phyloP scores from a whole-genome alignment of 176 grass and related monocot species.

The Rhynchospora tenuis region DNA sequence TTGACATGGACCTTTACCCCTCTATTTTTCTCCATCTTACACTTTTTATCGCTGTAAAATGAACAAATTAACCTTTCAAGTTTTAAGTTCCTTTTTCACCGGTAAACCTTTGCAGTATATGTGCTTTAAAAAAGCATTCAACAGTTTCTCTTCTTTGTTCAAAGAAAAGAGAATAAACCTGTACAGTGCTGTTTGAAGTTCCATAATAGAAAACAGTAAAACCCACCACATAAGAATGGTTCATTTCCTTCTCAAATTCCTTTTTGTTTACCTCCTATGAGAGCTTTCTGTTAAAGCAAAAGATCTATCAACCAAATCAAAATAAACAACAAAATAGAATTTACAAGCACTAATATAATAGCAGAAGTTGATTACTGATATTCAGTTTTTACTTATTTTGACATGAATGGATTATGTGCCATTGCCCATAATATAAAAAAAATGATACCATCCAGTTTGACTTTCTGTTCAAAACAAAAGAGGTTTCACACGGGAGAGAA shows the following conservation, averaged over 20 bases:
- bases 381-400: background rate
- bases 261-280: background rate
- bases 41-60: background rate
- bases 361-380: background rate
- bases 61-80: background rate
- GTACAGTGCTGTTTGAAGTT: background rate
- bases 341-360: background rate
- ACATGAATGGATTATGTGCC: background rate
- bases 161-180: background rate
- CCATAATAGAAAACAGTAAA: background rate
- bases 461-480: conserved; percentile 6
- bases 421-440: background rate
- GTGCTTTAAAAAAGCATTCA: background rate
- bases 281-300: background rate
- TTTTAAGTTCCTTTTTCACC: background rate
- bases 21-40: background rate
- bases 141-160: background rate
- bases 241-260: background rate
- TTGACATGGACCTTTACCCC: background rate
- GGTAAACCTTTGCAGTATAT: background rate
- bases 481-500: conserved; percentile 8
- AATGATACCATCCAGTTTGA: background rate
- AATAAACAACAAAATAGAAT: background rate
- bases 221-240: background rate
- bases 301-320: background rate